Evolutionary conservation across 1,284 basidiomycete species (phyloP).

Genomic region (Cutaneotrichosporon cutaneum): DNA sequence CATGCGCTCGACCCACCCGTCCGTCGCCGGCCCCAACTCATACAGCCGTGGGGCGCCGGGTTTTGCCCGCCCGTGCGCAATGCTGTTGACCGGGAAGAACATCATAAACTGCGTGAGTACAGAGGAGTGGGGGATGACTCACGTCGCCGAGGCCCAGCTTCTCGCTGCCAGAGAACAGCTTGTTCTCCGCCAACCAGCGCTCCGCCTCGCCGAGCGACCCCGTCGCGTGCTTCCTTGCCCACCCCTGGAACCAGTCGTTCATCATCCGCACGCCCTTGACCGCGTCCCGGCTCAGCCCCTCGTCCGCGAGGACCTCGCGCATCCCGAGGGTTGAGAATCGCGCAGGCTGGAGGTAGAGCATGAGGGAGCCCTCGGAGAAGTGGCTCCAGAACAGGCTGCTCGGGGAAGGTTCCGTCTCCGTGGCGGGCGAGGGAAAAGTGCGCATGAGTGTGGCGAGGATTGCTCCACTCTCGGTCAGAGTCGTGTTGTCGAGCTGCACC

Average conservation of each 20-base stretch:
- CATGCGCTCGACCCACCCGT: conserved; percentile 10
- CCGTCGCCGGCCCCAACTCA: background rate
- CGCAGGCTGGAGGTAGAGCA: conserved; percentile 39
- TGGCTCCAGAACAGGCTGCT: conserved; percentile 39
- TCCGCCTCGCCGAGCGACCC: conserved; percentile 29
- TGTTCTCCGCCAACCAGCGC: conserved; percentile 25
- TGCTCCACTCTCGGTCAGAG: conserved; percentile 39
- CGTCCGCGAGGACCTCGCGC: conserved; percentile 9
- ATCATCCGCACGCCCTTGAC: conserved; percentile 28
- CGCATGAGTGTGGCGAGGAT: conserved; percentile 37
- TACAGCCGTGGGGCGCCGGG: background rate
- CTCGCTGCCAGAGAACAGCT: conserved; percentile 37
- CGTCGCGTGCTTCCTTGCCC: conserved; percentile 5
- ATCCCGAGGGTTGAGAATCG: conserved; percentile 20
- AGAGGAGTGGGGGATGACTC: background rate
- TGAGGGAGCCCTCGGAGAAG: conserved; percentile 41
- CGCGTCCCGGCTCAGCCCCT: conserved; percentile 18
- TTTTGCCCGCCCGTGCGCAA: background rate
- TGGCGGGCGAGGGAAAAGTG: background rate
- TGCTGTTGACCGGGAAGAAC: conserved; percentile 11
- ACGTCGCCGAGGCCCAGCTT: conserved; percentile 30
- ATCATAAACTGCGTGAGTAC: conserved; percentile 24
- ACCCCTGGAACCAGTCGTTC: conserved; percentile 25
- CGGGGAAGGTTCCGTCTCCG: conserved; percentile 28
- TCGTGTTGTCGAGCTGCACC: conserved; percentile 32